These are phyloP conservation scores for Acanthamoeba divionensis DNA, from an alignment of 208 protist genomes.

Conservation along the genomic window DNA sequence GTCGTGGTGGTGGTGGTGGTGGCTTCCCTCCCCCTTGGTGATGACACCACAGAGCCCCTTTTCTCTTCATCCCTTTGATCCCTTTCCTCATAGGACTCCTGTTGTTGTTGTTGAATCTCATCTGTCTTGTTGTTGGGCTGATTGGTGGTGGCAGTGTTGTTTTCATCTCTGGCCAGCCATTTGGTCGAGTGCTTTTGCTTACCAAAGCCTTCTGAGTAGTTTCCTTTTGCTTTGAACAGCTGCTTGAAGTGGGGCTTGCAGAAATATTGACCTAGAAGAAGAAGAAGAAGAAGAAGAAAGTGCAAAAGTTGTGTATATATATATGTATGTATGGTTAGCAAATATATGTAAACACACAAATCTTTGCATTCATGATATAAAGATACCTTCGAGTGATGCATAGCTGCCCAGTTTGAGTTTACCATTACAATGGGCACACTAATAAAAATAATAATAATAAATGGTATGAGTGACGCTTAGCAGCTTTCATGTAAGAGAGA, in stretches of 20 bases:
- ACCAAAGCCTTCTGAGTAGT: conserved; percentile 40
- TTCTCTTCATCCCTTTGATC: too few species aligned
- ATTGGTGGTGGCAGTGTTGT: not conserved
- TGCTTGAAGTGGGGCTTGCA: conserved; percentile 51
- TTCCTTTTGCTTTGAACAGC: conserved; percentile 25
- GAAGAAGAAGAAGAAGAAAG: not conserved
- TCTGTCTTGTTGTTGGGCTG: not conserved
- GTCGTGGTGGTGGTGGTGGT: not conserved
- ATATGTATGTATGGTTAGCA: not conserved
- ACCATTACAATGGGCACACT: not conserved
- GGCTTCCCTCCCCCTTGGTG: not conserved
- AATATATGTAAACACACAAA: not conserved
- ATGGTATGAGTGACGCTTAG: not conserved
- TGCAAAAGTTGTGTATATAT: not conserved
- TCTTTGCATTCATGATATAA: not conserved
- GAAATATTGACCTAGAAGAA: not conserved
- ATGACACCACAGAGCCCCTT: not conserved
- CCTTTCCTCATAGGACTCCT: not conserved
- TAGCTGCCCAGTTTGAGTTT: conserved; percentile 45
- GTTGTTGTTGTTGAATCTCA: not conserved
- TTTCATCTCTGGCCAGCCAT: not conserved
- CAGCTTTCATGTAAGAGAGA: not conserved
- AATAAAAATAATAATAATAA: not conserved
- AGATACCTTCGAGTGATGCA: conserved; percentile 7
- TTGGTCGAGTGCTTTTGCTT: conserved; percentile 36